Percentiles rank a stretch among this genome's conserved stretches.
These are phyloP conservation scores for Cryomyces minteri DNA, from an alignment of 495 filamentous ascomycete species.

Conservation along the genomic window DNA sequence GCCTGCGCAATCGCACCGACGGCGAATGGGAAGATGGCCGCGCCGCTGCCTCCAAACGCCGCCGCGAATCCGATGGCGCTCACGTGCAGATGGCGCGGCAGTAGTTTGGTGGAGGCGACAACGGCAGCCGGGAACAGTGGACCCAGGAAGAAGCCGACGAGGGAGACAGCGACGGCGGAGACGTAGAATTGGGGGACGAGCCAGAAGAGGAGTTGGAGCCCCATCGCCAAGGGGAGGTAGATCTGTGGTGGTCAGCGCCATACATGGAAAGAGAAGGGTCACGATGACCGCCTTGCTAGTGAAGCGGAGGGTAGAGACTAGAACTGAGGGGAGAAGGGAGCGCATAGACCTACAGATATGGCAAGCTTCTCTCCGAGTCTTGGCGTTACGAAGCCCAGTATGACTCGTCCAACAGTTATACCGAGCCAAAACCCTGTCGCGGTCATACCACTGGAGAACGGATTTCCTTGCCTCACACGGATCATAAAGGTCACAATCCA, in stretches of 20 bases:
- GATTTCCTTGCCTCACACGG: slow-evolving; percentile 30
- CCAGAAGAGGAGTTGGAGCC: slow-evolving; percentile 29
- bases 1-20: slow-evolving; percentile 71
- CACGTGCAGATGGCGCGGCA: slow-evolving; percentile 63
- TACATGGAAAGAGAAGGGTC: neutral
- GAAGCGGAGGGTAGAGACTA: neutral
- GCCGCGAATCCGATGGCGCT: slow-evolving; percentile 68
- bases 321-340: neutral
- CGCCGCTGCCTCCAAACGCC: slow-evolving; percentile 63
- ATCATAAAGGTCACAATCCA: slow-evolving; percentile 55
- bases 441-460: slow-evolving; percentile 41
- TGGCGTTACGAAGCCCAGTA: slow-evolving; percentile 44
- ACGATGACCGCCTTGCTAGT: neutral
- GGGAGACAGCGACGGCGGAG: slow-evolving; percentile 45
- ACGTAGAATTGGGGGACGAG: slow-evolving; percentile 56
- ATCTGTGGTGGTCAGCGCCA: slow-evolving; percentile 8
- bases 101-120: slow-evolving; percentile 61
- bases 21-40: slow-evolving; percentile 65
- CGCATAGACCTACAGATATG: slow-evolving; percentile 25
- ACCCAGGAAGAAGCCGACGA: slow-evolving; percentile 55
- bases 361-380: slow-evolving; percentile 40
- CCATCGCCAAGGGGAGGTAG: slow-evolving; percentile 23
- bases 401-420: slow-evolving; percentile 39
- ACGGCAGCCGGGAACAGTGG: slow-evolving; percentile 57
- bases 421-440: slow-evolving; percentile 52